Evolutionary conservation across 257 asterid species (phyloP).

Genomic region (Handroanthus guayacan): DNA sequence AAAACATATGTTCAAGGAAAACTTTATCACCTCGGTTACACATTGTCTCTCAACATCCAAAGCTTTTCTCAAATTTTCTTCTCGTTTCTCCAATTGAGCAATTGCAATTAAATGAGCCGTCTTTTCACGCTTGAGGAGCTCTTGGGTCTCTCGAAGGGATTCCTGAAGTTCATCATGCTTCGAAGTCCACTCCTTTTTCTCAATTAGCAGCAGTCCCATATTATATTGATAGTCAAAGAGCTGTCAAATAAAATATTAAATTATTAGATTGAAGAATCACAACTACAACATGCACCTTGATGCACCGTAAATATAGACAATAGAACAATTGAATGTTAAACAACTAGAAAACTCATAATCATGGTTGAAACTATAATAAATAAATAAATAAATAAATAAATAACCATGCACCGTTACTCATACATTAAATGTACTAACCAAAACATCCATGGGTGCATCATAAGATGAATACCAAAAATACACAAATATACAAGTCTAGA

Average conservation of each 20-base stretch:
- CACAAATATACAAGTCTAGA: too few relatives aligned
- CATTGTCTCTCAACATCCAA: conserved; percentile 71
- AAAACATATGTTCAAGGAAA: neutral
- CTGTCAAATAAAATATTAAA: conserved; percentile 47
- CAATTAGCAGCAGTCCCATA: conserved; percentile 90
- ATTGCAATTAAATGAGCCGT: conserved; percentile 66
- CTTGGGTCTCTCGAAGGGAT: conserved; percentile 68
- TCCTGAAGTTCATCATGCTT: conserved; percentile 67
- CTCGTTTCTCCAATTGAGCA: conserved; percentile 81
- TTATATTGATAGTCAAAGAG: conserved; percentile 82
- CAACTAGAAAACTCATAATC: too few relatives aligned
- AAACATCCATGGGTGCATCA: too few relatives aligned
- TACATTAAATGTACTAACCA: too few relatives aligned
- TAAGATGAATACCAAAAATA: too few relatives aligned
- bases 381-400: too few relatives aligned
- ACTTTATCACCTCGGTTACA: conserved; percentile 65
- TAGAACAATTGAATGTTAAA: neutral
- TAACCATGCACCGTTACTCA: too few relatives aligned
- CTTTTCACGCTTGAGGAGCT: conserved; percentile 82
- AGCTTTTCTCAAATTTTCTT: conserved; percentile 70
- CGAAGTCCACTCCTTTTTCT: conserved; percentile 84
- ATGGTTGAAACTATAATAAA: too few relatives aligned
- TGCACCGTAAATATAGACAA: neutral
- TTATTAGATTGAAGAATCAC: neutral
- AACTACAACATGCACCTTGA: neutral